Evolutionary conservation across 164 flowering plant genomes (phyloP).

Genomic region (Aristolochia fimbriata): DNA sequence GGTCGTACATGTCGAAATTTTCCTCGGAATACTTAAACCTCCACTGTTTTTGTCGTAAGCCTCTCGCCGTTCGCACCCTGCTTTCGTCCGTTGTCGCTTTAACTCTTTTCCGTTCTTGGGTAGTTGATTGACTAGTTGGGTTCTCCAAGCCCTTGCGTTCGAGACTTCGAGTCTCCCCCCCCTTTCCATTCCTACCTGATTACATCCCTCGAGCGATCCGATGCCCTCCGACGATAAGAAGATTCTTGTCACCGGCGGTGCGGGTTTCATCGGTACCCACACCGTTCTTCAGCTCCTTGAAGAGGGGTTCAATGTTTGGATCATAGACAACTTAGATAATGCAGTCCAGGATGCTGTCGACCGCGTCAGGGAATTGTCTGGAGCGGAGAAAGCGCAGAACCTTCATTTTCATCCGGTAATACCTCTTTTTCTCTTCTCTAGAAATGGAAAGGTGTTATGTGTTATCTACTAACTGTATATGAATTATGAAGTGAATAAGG

Average conservation of each 20-base stretch:
- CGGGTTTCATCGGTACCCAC: constrained; percentile 91
- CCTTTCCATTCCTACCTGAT: not conserved
- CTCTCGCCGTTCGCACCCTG: too few relatives aligned
- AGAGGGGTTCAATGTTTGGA: constrained; percentile 48
- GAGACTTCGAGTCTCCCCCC: not conserved
- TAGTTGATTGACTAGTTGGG: too few relatives aligned
- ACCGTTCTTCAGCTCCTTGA: constrained; percentile 72
- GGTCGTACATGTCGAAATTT: too few relatives aligned
- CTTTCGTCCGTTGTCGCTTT: too few relatives aligned
- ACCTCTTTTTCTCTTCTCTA: not conserved
- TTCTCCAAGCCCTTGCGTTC: too few relatives aligned
- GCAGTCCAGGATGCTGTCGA: constrained; percentile 57
- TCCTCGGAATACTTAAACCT: too few relatives aligned
- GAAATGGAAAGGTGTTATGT: not conserved
- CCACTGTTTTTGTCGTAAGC: too few relatives aligned
- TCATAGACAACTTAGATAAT: constrained; percentile 78
- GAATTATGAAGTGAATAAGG: not conserved
- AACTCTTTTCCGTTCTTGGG: too few relatives aligned
- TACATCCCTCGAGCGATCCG: not conserved
- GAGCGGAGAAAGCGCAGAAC: constrained; percentile 43
- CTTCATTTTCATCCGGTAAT: constrained; percentile 40
- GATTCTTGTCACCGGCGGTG: constrained; percentile 89
- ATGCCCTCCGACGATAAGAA: constrained; percentile 20
- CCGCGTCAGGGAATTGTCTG: constrained; percentile 52
- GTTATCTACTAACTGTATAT: not conserved